Evolutionary conservation across 169 alveolate genomes (phyloP).

Genomic region (Plasmodium inui): DNA sequence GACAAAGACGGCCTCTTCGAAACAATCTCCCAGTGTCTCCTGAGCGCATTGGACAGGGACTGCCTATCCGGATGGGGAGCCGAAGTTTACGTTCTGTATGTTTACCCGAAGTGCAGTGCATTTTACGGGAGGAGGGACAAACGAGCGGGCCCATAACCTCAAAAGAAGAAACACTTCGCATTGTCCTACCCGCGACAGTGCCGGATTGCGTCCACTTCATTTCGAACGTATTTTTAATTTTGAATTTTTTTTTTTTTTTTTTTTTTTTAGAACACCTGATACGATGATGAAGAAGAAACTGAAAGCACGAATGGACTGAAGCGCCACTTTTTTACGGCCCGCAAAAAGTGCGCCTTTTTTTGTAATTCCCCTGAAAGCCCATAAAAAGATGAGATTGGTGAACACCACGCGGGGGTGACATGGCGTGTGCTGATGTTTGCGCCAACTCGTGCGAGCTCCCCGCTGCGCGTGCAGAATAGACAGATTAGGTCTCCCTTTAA

Average conservation of each 20-base stretch:
- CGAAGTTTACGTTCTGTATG: slow-evolving; percentile 90
- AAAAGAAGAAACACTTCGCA: no score
- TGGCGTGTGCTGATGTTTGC: background rate
- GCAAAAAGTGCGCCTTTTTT: background rate
- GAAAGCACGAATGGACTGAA: slow-evolving; percentile 91
- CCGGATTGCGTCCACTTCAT: background rate
- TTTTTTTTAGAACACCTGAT: slow-evolving; percentile 84
- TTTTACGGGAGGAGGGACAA: background rate
- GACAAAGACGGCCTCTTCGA: slow-evolving; percentile 93
- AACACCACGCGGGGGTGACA: background rate
- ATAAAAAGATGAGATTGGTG: background rate
- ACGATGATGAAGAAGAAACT: slow-evolving; percentile 87
- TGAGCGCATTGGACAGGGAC: slow-evolving; percentile 96
- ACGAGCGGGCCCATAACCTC: background rate
- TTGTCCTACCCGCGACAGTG: background rate
- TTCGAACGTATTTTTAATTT: background rate
- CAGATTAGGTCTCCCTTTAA: background rate
- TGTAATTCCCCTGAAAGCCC: background rate
- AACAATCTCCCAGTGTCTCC: slow-evolving; percentile 94
- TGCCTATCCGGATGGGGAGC: slow-evolving; percentile 99
- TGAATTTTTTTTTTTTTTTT: background rate
- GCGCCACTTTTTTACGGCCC: background rate
- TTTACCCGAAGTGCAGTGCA: background rate
- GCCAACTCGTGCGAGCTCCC: background rate
- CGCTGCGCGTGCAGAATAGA: background rate